phyloP scores from a whole-genome alignment of 2,329 filamentous ascomycete species.

The Ceratocystis colombiana region DNA sequence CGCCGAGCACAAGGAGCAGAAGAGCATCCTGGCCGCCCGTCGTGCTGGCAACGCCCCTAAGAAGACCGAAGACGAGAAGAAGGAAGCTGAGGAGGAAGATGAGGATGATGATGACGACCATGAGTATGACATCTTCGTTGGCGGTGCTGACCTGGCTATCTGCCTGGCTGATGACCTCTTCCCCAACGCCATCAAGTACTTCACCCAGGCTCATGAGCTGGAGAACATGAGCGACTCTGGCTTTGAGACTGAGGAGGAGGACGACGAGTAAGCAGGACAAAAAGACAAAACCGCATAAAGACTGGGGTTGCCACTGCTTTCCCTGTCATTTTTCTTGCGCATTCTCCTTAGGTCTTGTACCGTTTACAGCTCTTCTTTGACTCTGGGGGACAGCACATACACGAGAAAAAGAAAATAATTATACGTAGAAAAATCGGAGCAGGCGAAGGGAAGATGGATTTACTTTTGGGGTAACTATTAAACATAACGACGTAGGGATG shows the following conservation, averaged over 20 bases:
- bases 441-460: background rate
- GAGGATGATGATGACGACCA: conserved; percentile 53
- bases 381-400: conserved; percentile 8
- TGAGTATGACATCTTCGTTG: conserved; percentile 75
- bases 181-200: conserved; percentile 81
- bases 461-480: conserved; percentile 13
- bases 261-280: conserved; percentile 29
- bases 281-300: background rate
- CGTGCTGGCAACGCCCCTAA: conserved; percentile 37
- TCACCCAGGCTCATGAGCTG: conserved; percentile 70
- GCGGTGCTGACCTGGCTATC: conserved; percentile 72
- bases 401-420: conserved; percentile 9
- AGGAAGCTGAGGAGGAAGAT: conserved; percentile 48
- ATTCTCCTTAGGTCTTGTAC: conserved; percentile 1
- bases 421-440: background rate
- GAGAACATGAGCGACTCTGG: conserved; percentile 59
- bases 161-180: conserved; percentile 78
- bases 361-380: conserved; percentile 11
- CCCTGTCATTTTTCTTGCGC: background rate
- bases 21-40: conserved; percentile 42
- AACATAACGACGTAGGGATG: conserved; percentile 8
- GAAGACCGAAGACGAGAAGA: conserved; percentile 43
- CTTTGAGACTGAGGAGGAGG: conserved; percentile 50
- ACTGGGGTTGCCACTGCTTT: background rate
- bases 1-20: conserved; percentile 59